Base-by-base conservation (phyloP, 495 filamentous ascomycete species). In the Stereocaulon alpinum region DNA sequence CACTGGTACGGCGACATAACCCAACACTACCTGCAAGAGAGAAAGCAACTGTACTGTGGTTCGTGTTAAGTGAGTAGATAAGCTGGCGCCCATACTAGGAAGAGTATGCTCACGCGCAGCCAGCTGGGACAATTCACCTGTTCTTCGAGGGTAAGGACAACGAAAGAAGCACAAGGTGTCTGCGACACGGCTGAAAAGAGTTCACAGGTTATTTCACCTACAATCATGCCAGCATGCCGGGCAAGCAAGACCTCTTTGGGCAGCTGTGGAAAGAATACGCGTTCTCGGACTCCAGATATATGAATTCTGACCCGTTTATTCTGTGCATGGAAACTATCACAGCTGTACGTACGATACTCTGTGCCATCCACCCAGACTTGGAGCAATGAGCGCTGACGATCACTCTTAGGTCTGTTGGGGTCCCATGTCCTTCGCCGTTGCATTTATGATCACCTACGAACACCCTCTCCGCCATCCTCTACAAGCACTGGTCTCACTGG, bases 181-280 rank as follows among this genome's bases (percentile, higher is more conserved):
- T 18, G 7, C 34, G 24, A 34, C 42, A 49, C 18, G 4, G 49
- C 56, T 64, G 20, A 61, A n/a, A 24, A 9, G 34, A 27, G 12
- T 17, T 53, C 2, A 50, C 12, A 81, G 86, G 89, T n/a, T 92
- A 90, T 70, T 92, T 86, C 64, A 80, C 85, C 64, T 67, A 80
- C 60, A 82, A 89, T 68, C 84, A 85, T 72, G 70, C 73, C 22
- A 72, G 67, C 37, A 82, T 87, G 78, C 80, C 73, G 4, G 71
- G 74, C 12, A 73, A 71, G 49, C 80, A 83, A 68, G 80, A 83
- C 61, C 66, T 91, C 0, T 82, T 90, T 44, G 86, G 85, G 0
- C 88, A 93, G 71, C 71, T 93, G 40, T 94, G 89, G 89, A 94
- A 93, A 66, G 89, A 94, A 67, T 94, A 94, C 74, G 79, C 87